Conservation (phyloP, 345 rosid species). For the Mangifera indica region DNA sequence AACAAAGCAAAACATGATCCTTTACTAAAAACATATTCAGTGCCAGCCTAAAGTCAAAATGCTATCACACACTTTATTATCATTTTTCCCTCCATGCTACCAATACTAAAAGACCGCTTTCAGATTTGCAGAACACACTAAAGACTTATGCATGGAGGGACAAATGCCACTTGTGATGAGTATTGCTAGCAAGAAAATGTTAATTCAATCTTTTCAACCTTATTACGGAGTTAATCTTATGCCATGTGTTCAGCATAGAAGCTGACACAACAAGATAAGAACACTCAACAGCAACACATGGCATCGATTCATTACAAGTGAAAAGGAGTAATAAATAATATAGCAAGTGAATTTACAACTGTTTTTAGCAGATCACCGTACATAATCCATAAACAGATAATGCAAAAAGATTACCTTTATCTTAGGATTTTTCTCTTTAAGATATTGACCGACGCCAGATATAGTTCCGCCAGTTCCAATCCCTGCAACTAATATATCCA, state of each 20-base stretch:
- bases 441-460: constrained; percentile 65
- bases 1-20: constrained; percentile 10
- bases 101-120: neutral
- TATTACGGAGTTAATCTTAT: too few species aligned
- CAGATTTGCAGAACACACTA: constrained; percentile 1
- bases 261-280: too few species aligned
- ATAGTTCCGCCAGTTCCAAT: constrained; percentile 94
- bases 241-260: too few species aligned
- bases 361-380: too few species aligned
- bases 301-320: too few species aligned
- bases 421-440: constrained; percentile 69
- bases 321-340: too few species aligned
- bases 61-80: constrained; percentile 3
- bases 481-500: constrained; percentile 73
- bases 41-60: neutral
- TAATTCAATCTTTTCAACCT: too few species aligned
- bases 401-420: constrained; percentile 43
- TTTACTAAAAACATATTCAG: constrained; percentile 1
- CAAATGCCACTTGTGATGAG: neutral
- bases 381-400: too few species aligned
- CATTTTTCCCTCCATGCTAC: constrained; percentile 4
- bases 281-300: too few species aligned
- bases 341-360: too few species aligned
- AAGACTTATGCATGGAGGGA: neutral
- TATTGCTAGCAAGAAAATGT: too few species aligned